Conservation (phyloP, 768 basidiomycete species). For the Mycena floridula region DNA sequence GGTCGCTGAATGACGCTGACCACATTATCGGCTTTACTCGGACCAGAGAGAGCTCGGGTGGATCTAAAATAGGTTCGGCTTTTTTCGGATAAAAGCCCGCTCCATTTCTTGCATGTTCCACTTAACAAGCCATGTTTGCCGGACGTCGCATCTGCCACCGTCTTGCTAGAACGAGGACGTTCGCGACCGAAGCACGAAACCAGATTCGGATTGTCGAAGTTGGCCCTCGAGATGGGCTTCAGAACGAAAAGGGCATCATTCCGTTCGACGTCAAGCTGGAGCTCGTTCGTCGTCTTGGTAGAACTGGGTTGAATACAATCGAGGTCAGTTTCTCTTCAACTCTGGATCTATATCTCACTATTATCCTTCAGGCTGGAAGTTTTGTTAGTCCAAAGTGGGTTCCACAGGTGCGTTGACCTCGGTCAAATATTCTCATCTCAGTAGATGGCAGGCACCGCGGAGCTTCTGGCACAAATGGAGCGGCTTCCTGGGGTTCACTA, state of each 20-base stretch:
- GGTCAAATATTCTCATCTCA: background rate
- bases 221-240: conserved; percentile 85
- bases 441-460: conserved; percentile 84
- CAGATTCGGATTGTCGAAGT: conserved; percentile 79
- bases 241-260: conserved; percentile 78
- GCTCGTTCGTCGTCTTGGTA: conserved; percentile 68
- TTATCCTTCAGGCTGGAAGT: too few relatives aligned
- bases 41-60: too few relatives aligned
- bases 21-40: too few relatives aligned
- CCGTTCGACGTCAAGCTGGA: conserved; percentile 71
- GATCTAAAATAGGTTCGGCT: too few relatives aligned
- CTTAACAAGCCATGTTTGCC: too few relatives aligned
- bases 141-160: too few relatives aligned
- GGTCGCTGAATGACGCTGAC: too few relatives aligned
- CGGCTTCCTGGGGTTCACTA: conserved; percentile 53
- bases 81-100: too few relatives aligned
- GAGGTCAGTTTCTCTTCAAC: too few relatives aligned
- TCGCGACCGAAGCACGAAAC: conserved; percentile 22
- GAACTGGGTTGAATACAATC: conserved; percentile 62
- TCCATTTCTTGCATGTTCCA: too few relatives aligned
- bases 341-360: too few relatives aligned
- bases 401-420: conserved; percentile 54
- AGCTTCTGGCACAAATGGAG: conserved; percentile 58
- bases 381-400: conserved; percentile 91
- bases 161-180: background rate